Conservation (phyloP, 2,329 filamentous ascomycete genomes). For the Cladophialophora exuberans region DNA sequence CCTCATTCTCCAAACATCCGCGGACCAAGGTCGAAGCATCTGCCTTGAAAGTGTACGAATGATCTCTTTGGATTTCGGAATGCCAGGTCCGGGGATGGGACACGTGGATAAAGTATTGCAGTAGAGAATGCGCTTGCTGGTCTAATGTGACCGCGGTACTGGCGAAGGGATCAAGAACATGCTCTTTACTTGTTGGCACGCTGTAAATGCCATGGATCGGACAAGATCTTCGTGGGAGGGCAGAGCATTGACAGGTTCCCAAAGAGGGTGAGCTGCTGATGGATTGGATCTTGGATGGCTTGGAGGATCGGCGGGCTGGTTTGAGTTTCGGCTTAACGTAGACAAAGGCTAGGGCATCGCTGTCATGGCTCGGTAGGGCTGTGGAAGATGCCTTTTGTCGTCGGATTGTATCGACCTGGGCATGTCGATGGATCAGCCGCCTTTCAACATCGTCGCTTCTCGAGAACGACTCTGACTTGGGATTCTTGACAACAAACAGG, state of each 20-base stretch:
- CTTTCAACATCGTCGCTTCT: conserved; percentile 7
- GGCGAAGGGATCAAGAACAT: conserved; percentile 5
- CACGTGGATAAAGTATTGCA: conserved; percentile 9
- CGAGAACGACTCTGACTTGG: conserved; percentile 1
- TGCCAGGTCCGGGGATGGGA: conserved; percentile 6
- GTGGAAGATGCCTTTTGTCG: not conserved
- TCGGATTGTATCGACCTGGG: conserved; percentile 8
- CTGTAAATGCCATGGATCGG: not conserved
- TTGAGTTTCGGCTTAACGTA: conserved; percentile 6
- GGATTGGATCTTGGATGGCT: not conserved
- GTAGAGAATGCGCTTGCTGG: not conserved
- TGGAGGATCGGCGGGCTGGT: not conserved
- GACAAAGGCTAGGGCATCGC: conserved; percentile 3
- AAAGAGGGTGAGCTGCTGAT: not conserved
- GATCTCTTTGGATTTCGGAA: conserved; percentile 5
- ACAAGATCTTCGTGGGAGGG: not conserved
- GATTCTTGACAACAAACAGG: conserved; percentile 13
- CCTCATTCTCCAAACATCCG: not conserved
- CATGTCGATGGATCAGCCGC: conserved; percentile 9
- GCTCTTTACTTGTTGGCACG: not conserved
- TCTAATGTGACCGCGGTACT: conserved; percentile 3
- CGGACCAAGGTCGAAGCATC: not conserved
- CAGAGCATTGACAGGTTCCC: not conserved
- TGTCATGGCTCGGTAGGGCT: not conserved
- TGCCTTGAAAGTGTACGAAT: conserved; percentile 3